phyloP scores from a whole-genome alignment of 805 yeast species.

The Zygosaccharomyces kombuchaensis region DNA sequence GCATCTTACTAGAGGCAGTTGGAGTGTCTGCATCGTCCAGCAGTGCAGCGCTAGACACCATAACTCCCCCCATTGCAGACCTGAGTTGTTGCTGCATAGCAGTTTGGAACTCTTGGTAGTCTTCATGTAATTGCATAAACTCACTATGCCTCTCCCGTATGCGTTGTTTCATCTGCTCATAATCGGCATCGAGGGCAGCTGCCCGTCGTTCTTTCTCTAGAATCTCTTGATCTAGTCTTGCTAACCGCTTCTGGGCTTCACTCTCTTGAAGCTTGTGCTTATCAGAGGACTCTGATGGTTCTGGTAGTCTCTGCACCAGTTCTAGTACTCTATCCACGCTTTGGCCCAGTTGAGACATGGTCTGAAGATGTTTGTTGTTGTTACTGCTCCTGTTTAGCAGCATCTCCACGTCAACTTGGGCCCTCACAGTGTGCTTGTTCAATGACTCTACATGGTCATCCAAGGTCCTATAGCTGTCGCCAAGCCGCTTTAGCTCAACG shows the following conservation, averaged over 20 bases:
- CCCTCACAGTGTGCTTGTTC: slow-evolving; percentile 11
- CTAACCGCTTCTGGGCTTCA: slow-evolving; percentile 2
- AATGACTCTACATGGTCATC: slow-evolving; percentile 11
- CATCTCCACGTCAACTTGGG: slow-evolving; percentile 16
- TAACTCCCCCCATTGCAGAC: slow-evolving; percentile 2
- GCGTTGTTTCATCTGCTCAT: slow-evolving; percentile 1
- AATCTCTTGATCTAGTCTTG: slow-evolving; percentile 2
- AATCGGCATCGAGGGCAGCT: slow-evolving; percentile 7
- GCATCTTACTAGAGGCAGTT: slow-evolving; percentile 3
- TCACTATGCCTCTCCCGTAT: slow-evolving; percentile 2
- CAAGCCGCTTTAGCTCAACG: slow-evolving; percentile 9
- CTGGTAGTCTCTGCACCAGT: slow-evolving; percentile 5
- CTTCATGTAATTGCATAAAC: slow-evolving; percentile 4
- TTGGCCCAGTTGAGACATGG: slow-evolving; percentile 13
- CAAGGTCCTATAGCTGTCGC: slow-evolving; percentile 7
- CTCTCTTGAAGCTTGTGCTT: background rate
- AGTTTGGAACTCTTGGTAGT: slow-evolving; percentile 5
- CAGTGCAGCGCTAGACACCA: slow-evolving; percentile 4
- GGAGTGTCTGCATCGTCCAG: slow-evolving; percentile 7
- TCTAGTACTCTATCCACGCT: slow-evolving; percentile 10
- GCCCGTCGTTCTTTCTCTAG: slow-evolving; percentile 10
- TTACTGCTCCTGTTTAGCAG: slow-evolving; percentile 15
- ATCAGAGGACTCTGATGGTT: slow-evolving; percentile 4
- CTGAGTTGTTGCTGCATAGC: slow-evolving; percentile 3
- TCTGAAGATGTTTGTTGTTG: slow-evolving; percentile 17